Base-by-base conservation (phyloP, 306 rosid species). In the Myrica gale region DNA sequence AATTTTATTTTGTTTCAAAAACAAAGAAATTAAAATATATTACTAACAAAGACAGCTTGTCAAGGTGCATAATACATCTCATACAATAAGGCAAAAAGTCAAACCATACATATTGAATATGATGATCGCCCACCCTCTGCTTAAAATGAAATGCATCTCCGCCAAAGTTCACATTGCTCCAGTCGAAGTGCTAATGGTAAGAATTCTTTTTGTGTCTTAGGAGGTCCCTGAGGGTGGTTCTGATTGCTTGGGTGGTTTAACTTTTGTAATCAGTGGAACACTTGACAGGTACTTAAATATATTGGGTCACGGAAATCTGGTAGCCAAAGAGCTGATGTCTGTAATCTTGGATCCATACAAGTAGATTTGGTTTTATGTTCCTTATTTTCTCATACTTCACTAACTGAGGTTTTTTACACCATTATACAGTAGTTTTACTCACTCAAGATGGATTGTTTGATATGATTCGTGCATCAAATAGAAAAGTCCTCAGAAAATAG, bases 211-310 rank as follows among this genome's bases (percentile, higher is more conserved):
- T 82, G 79, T 76, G 55, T 83, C 76, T 66, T 89, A 95, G 98
- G 97, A 87, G 82, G 92, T 89, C 83, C 97, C 98, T 83, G 97
- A 89, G 87, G 98, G 97, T 66, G 88, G 96, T 86, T 76, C 97
- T 21, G 80, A 89, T 73, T 95, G 98, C 79, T 89, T 95, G 81
- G 81, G 86, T 77, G 92, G 96, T 58, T 79, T 92, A 82, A 92
- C 97, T 58, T 95, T 92, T 84, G 98, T 95, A 73, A 95, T 95
- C 73, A 92, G 97, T 78, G 98, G 98, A 81, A 95, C 98, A 41
- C 92, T 95, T 23, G 26, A 23, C 26, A 1, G 26, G 26, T 23
- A 23, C 26, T 4, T 78, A 97, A 95, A 80, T 97, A 95, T 83
- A 89, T 95, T 76, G 98, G 92, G 79, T 97, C 97, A 53, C 87